Evolutionary conservation across 257 asterid species (phyloP).

Genomic region (Capsicum chinense): DNA sequence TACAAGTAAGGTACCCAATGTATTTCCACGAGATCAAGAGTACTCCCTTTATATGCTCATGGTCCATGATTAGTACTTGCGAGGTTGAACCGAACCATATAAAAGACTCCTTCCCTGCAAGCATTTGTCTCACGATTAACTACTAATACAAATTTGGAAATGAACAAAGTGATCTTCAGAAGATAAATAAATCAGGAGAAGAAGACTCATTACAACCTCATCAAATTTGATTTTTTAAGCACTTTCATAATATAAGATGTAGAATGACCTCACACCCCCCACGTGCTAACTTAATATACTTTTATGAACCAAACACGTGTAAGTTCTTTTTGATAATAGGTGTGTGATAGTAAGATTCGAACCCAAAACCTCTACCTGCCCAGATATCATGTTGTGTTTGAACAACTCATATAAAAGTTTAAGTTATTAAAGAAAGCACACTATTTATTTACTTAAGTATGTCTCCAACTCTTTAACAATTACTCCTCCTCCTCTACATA

Average conservation of each 20-base stretch:
- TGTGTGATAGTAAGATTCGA: neutral
- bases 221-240: neutral
- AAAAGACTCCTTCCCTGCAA: constrained; percentile 50
- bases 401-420: neutral
- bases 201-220: no score
- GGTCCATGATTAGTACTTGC: constrained; percentile 42
- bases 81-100: constrained; percentile 66
- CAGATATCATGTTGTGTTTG: neutral
- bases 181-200: no score
- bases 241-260: no score
- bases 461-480: no score
- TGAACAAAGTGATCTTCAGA: neutral
- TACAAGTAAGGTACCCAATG: constrained; percentile 40
- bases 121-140: neutral
- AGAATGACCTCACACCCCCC: no score
- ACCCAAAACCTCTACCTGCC: no score
- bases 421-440: neutral
- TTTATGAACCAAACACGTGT: neutral
- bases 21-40: constrained; percentile 41
- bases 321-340: neutral
- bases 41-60: constrained; percentile 56
- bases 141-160: neutral
- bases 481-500: no score
- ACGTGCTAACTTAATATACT: neutral
- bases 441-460: neutral